Evolutionary conservation across 768 basidiomycete genomes (phyloP).

Genomic region (Dendrothele bispora): DNA sequence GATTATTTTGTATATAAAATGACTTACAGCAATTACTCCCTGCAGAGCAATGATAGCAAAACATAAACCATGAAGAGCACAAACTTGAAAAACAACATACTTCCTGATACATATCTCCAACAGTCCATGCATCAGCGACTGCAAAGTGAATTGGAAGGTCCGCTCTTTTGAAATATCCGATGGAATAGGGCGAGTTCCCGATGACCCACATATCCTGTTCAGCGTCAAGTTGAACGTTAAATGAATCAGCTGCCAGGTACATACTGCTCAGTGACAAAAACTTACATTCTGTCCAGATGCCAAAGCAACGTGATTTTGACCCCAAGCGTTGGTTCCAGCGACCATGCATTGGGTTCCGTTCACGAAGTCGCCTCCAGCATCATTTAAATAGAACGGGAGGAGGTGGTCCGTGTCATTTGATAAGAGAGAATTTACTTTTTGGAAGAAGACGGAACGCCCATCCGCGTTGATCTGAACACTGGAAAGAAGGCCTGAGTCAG

Average conservation of each 20-base stretch:
- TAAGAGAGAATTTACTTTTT: slow-evolving; percentile 3
- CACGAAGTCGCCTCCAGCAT: slow-evolving; percentile 4
- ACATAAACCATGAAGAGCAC: too few relatives aligned
- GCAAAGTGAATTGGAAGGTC: slow-evolving; percentile 9
- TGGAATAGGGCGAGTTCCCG: slow-evolving; percentile 4
- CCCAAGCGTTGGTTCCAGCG: slow-evolving; percentile 6
- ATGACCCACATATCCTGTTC: slow-evolving; percentile 9
- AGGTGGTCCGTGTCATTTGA: slow-evolving; percentile 9
- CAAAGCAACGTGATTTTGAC: slow-evolving; percentile 7
- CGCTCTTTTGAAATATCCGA: slow-evolving; percentile 5
- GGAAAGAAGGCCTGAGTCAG: too few relatives aligned
- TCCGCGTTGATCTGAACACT: slow-evolving; percentile 6
- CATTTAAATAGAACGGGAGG: slow-evolving; percentile 4
- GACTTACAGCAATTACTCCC: slow-evolving; percentile 7
- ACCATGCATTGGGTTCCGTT: slow-evolving; percentile 8
- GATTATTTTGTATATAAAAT: too few relatives aligned
- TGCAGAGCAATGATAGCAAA: too few relatives aligned
- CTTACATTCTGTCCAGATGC: slow-evolving; percentile 7
- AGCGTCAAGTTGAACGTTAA: background rate
- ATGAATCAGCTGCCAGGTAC: too few relatives aligned
- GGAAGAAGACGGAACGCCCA: slow-evolving; percentile 8
- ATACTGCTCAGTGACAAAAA: background rate
- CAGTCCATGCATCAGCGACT: slow-evolving; percentile 8
- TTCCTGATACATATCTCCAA: slow-evolving; percentile 10
- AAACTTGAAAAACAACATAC: too few relatives aligned